Base-by-base conservation (phyloP, 495 filamentous ascomycete genomes). In the Apodospora peruviana region DNA sequence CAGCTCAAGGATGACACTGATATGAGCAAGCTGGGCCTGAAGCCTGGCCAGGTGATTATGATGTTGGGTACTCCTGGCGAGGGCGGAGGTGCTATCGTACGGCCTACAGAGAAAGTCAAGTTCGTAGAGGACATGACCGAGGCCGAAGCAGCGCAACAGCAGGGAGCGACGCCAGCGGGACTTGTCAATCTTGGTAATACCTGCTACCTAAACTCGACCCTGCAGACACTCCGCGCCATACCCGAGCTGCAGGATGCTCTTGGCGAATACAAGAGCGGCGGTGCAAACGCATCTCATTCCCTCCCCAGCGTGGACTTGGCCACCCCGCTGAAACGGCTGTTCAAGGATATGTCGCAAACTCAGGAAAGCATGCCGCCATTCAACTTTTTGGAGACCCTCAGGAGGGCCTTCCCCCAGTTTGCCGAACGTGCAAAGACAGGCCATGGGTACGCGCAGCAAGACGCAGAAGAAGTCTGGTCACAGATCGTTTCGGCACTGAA, bases 111-210 rank as follows among this genome's bases (percentile, higher is more conserved):
- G 65, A 76, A 76, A 51, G 76, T 90, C 60, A 90, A 84, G 67
- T 98, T 98, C 57, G 64, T 95, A 55, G 93, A 98, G 65, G 93
- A 98, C 63, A 96, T 98, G 93, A 95, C 90, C 4, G 93, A 93
- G 60, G 91, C 91, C 19, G 91, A 98, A 63, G 81, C 82, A 23
- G 94, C 93, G 19, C 83, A 80, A 60, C 76, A 82, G 53, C 85
- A 82, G 40, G 91, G 88, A 36, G 93, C 91, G 37, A 89, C 74
- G 40, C 93, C 93, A 11, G 88, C 93, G 48, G 93, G 93, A 24
- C 66, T 98, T 52, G 80, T 90, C 62, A 98, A 98, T 57, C 73
- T 96, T 51, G 93, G 93, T 20, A 98, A 98, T 62, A 97, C 93
- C 1, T 98, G 93, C 74, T 98, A 98, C 64, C 82, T 97, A 61